Conservation (phyloP, 208 protist species). For the Leishmania amazonensis region DNA sequence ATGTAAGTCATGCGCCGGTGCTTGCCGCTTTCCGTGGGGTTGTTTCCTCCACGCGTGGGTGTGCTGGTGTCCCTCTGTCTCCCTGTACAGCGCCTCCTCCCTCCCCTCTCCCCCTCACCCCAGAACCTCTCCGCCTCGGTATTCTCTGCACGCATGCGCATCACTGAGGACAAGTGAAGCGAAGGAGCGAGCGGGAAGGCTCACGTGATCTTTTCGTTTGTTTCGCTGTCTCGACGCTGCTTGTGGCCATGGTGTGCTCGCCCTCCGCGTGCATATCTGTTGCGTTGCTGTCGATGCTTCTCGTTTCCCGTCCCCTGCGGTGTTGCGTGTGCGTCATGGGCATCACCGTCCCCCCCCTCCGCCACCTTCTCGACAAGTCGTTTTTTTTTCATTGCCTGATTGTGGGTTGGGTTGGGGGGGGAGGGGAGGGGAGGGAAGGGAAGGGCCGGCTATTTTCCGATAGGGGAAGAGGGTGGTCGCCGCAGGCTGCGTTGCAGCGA, state of each 20-base stretch:
- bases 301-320: neutral
- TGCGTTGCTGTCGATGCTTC: neutral
- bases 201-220: slow-evolving; percentile 3
- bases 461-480: neutral
- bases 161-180: neutral
- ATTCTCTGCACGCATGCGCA: neutral
- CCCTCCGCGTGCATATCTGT: neutral
- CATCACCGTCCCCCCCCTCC: neutral
- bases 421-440: neutral
- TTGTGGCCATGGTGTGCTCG: neutral
- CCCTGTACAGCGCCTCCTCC: neutral
- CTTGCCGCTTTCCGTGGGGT: neutral
- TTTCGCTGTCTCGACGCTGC: neutral
- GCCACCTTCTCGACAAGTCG: neutral
- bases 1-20: neutral
- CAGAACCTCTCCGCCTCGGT: neutral
- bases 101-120: no score
- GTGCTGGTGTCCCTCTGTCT: neutral
- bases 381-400: slow-evolving; percentile 4
- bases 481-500: neutral
- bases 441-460: no score
- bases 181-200: neutral
- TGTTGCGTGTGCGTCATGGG: neutral
- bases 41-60: neutral
- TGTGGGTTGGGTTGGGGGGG: neutral